phyloP scores from a whole-genome alignment of 1,284 basidiomycete species.

The Cutaneotrichosporon sp. region DNA sequence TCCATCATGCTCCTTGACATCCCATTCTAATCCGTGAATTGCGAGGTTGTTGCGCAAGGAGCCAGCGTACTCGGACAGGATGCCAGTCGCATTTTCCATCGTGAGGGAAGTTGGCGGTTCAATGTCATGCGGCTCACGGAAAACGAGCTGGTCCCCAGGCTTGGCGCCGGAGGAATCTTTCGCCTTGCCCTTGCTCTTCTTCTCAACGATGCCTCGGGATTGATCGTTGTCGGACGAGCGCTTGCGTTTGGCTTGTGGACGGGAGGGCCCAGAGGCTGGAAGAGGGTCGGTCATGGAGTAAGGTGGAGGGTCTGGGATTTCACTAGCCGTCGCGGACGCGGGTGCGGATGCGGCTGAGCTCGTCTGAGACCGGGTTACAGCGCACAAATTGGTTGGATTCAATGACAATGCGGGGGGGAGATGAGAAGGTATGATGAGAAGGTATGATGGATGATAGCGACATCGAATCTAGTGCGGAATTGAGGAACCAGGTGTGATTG shows the following conservation, averaged over 20 bases:
- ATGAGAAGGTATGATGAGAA: too few relatives aligned
- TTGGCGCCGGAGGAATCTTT: background rate
- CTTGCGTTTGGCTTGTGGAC: background rate
- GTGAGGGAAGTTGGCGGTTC: background rate
- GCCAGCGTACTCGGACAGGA: conserved; percentile 12
- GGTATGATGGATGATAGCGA: too few relatives aligned
- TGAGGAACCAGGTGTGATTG: too few relatives aligned
- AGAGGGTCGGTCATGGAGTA: background rate
- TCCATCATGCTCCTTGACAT: background rate
- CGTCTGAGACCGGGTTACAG: too few relatives aligned
- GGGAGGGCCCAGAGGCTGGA: background rate
- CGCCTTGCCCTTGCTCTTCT: background rate
- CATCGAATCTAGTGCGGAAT: too few relatives aligned
- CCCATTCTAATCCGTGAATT: conserved; percentile 4
- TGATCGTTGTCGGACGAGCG: background rate
- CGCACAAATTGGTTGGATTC: too few relatives aligned
- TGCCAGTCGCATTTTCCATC: conserved; percentile 2
- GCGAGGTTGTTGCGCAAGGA: conserved; percentile 16
- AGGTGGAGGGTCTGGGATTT: background rate
- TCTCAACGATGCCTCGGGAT: background rate
- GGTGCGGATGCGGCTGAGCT: too few relatives aligned
- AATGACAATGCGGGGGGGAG: too few relatives aligned
- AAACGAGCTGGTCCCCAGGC: background rate
- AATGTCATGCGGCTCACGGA: background rate
- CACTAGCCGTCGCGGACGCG: background rate